Evolutionary conservation across 1,284 basidiomycete genomes (phyloP).

Genomic region (Puccinia novopanici): DNA sequence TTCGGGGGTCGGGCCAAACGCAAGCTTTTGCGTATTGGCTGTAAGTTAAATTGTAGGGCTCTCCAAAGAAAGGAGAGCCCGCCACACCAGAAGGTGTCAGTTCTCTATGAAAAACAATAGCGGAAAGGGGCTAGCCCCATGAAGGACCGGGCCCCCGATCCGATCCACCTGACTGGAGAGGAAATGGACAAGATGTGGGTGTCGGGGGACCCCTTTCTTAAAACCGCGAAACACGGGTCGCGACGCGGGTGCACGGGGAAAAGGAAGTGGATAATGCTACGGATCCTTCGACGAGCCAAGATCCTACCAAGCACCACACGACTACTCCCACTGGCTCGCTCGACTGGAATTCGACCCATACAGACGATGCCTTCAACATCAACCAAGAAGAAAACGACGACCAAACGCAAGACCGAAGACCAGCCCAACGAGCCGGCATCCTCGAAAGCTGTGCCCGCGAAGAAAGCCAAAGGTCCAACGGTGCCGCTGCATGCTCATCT

Average conservation of each 20-base stretch:
- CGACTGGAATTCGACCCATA: background rate
- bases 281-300: background rate
- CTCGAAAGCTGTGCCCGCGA: background rate
- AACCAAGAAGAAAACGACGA: background rate
- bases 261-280: background rate
- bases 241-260: background rate
- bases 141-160: too few relatives aligned
- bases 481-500: constrained; percentile 26
- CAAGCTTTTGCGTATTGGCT: too few relatives aligned
- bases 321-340: background rate
- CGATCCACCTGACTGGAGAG: too few relatives aligned
- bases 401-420: background rate
- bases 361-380: background rate
- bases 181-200: too few relatives aligned
- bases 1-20: too few relatives aligned
- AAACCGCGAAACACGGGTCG: background rate
- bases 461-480: constrained; percentile 39
- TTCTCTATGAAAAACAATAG: too few relatives aligned
- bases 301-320: background rate
- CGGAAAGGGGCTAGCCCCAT: too few relatives aligned
- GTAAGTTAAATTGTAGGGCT: too few relatives aligned
- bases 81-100: too few relatives aligned
- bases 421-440: constrained; percentile 1
- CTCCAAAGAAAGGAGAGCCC: too few relatives aligned
- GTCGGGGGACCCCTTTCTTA: too few relatives aligned